Conservation (phyloP, 2,329 filamentous ascomycete species). For the Domatiomyces globalis region DNA sequence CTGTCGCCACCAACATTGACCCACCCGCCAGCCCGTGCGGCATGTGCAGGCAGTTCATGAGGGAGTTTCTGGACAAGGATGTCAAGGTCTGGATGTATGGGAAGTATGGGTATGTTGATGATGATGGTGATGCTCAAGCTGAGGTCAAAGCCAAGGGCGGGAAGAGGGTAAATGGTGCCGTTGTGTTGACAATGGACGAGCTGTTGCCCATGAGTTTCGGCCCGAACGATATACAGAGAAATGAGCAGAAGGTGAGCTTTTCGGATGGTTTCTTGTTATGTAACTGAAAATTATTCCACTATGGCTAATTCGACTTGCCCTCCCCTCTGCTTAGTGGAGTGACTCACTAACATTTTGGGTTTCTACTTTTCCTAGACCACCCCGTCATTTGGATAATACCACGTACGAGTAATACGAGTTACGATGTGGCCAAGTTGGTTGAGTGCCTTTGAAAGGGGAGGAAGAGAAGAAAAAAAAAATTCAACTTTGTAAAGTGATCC, state of each 20-base stretch:
- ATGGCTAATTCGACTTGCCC: too few relatives aligned
- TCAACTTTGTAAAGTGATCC: too few relatives aligned
- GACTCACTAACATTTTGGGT: too few relatives aligned
- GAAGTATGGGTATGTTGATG: slow-evolving; percentile 49
- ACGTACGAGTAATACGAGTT: too few relatives aligned
- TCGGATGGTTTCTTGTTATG: too few relatives aligned
- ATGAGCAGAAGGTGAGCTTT: background rate
- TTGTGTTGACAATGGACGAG: slow-evolving; percentile 47
- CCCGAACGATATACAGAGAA: slow-evolving; percentile 31
- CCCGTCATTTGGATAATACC: too few relatives aligned
- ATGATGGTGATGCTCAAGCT: background rate
- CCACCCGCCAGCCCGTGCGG: slow-evolving; percentile 65
- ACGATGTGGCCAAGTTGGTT: too few relatives aligned
- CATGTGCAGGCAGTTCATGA: slow-evolving; percentile 60
- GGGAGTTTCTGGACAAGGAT: slow-evolving; percentile 43
- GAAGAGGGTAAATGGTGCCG: slow-evolving; percentile 34
- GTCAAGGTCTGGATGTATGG: slow-evolving; percentile 89
- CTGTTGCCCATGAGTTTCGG: slow-evolving; percentile 41
- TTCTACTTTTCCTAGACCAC: too few relatives aligned
- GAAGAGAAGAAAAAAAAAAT: too few relatives aligned
- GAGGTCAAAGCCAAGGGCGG: slow-evolving; percentile 5
- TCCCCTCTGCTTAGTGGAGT: too few relatives aligned
- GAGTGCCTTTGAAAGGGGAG: too few relatives aligned
- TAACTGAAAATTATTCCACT: too few relatives aligned
- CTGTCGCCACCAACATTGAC: slow-evolving; percentile 66